These are phyloP conservation scores for Colletotrichum sp. DNA, from an alignment of 2,329 filamentous ascomycete genomes.

Conservation along the genomic window DNA sequence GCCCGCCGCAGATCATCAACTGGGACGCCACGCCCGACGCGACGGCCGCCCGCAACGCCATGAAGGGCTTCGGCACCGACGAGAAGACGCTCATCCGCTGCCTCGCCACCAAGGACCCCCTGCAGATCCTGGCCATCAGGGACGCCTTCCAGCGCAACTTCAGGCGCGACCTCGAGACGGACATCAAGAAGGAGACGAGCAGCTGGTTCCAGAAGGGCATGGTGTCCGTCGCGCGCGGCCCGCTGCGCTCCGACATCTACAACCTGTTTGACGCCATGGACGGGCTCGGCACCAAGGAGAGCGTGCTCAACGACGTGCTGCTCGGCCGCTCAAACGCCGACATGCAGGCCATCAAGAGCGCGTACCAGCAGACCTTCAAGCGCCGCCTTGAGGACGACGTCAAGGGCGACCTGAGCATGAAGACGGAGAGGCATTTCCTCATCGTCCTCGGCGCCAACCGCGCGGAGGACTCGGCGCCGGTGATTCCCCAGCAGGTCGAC, in stretches of 20 bases:
- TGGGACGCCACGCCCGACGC: constrained; percentile 74
- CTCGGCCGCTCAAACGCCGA: constrained; percentile 87
- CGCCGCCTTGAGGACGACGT: constrained; percentile 75
- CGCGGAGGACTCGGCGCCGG: constrained; percentile 77
- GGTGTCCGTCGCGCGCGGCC: constrained; percentile 78
- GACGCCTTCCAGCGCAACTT: constrained; percentile 69
- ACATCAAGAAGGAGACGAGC: constrained; percentile 79
- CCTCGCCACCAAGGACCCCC: constrained; percentile 75
- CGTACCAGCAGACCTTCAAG: constrained; percentile 73
- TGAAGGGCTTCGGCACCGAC: constrained; percentile 94
- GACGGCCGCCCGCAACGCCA: constrained; percentile 75
- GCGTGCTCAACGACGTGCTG: constrained; percentile 84
- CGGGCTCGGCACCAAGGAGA: constrained; percentile 86
- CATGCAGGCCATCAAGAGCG: constrained; percentile 81
- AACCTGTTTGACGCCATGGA: constrained; percentile 74
- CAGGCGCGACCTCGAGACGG: constrained; percentile 72
- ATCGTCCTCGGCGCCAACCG: constrained; percentile 79
- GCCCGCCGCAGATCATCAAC: constrained; percentile 70
- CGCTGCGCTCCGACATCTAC: constrained; percentile 77
- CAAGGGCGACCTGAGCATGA: constrained; percentile 79
- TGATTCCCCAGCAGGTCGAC: constrained; percentile 76
- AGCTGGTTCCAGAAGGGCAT: constrained; percentile 78
- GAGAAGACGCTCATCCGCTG: constrained; percentile 77
- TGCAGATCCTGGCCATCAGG: constrained; percentile 75
- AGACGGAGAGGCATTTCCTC: constrained; percentile 85